Evolutionary conservation across 2,329 filamentous ascomycete genomes (phyloP), one percentile per base, ranked within the genome.

Genomic region (Raffaelea deltoideospora): DNA sequence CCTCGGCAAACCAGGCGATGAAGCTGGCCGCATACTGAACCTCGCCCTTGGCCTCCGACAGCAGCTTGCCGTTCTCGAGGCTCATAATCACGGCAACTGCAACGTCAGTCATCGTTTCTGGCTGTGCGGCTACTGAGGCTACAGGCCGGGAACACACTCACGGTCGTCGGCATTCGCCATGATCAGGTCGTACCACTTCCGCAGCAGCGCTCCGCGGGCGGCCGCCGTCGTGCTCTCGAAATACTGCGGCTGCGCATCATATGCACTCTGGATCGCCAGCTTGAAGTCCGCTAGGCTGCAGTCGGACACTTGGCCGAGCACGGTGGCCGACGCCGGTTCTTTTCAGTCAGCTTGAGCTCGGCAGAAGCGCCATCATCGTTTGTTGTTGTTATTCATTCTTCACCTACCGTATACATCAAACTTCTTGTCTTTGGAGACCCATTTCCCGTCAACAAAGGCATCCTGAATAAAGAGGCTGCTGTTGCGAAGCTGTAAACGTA

Each of bases 101-200:
- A 8, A 8, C 8, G 23, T 26, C 23, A 26, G 23, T 8, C 8
- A 26, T n/a, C n/a, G n/a, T n/a, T n/a, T n/a, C n/a, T n/a, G n/a
- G n/a, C n/a, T n/a, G n/a, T n/a, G n/a, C n/a, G 23, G 23, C 13
- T 13, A 8, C 8, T 26, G 15, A 28, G 3, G 11, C 10, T 17
- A 34, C 5, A 21, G 24, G 5, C 15, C 14, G 4, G 7, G 9
- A 7, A 3, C n/a, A 10, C 21, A 37, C 35, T 27, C 23, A 38
- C 36, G 53, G 44, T 81, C 76, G 15, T 79, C 74, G 19, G 65
- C 64, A 41, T 80, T 77, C 31, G 77, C 72, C 15, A 74, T 52
- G 63, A 78, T 73, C 40, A 80, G 57, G 45, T 79, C 64, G 53
- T 76, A 76, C 76, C 76, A 81, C 54, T 74, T 74, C 40, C 72